Evolutionary conservation across 2,329 filamentous ascomycete genomes (phyloP), one percentile per base, ranked within the genome.

Genomic region (Fusarium sp.): DNA sequence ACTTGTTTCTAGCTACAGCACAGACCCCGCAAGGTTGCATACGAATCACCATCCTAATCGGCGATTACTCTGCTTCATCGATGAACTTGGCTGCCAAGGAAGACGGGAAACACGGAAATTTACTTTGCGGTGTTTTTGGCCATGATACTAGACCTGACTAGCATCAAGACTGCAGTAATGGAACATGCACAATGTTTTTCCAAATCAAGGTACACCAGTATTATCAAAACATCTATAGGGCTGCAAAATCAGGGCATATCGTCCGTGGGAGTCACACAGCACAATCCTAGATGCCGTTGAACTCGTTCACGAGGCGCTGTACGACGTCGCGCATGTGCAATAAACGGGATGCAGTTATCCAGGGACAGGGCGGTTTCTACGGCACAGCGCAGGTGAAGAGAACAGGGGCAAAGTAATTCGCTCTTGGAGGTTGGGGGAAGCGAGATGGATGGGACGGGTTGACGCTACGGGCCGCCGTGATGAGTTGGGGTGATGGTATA

Each of bases 321-420:
- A 49, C 68, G 43, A 74, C 70, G 73, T 68, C 34, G 41, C 47
- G 64, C 72, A 59, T 57, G 72, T 67, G 67, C 69, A 42, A 53
- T 37, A 57, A 56, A 58, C 51, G 49, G 49, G 49, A 46, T 45
- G 48, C 66, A 56, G 42, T 59, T 56, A 59, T 41, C 50, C 57
- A 61, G 50, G 60, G 46, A 62, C 59, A 45, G 49, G 60, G 42
- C 40, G 55, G 55, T 40, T 57, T 66, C 45, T 71, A 72, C 68
- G 63, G 66, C 71, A 20, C 66, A 65, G 71, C 45, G 37, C 18
- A 37, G 30, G 28, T 48, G 20, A 46, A 21, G 54, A 50, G 32
- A 25, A 48, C 16, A 69, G 59, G 67, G 60, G 63, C 59, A 72
- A 73, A 69, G 72, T 68, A 74, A 75, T 73, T 75, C 69, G 66